Base-by-base conservation (phyloP, 305 asterid species). In the Plantago rigida region DNA sequence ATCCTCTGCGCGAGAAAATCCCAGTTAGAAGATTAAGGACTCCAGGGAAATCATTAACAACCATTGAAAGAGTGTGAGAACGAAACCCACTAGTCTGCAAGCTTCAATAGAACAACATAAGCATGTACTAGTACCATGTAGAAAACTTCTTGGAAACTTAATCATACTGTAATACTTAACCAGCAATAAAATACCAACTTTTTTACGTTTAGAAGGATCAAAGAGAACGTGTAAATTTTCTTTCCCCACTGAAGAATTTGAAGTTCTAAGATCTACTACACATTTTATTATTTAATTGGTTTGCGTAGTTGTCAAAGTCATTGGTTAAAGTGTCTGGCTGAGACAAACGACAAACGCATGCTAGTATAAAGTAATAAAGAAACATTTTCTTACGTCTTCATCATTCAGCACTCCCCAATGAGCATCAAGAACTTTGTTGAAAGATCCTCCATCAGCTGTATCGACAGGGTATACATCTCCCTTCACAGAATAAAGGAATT, bases 391-490 rank as follows among this genome's bases (percentile, higher is more conserved):
- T 81, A 91, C 98, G 75, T 88, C 96, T 5, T 87, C 95, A 56
- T 86, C 98, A 72, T 77, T 75, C 72, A 91, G 86, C 72, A 87
- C 84, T 69, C 98, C 98, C 98, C 98, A 91, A 69, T 91, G 98
- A 72, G 96, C 98, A 86, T 91, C 98, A 62, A 91, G 98, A 75
- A 91, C 90, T 82, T 84, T 94, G 70, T 69, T 75, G 65, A 86
- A 24, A 58, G 80, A 62, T 72, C 69, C 59, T 61, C 72, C 84
- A 65, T 79, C 87, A 56, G 69, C 69, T 13, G 79, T 66, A 77
- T 87, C 98, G 64, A 91, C 84, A 7, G 98, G 98, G 75, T 91
- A 91, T 77, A 91, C 98, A 70, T 91, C 96, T 80, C 98, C 98
- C 96, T 91, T 71, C 78, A 77, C 24, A 64, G 65, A 62, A 73